Evolutionary conservation across 345 rosid species (phyloP).

Genomic region (Eucalyptus curtisii): DNA sequence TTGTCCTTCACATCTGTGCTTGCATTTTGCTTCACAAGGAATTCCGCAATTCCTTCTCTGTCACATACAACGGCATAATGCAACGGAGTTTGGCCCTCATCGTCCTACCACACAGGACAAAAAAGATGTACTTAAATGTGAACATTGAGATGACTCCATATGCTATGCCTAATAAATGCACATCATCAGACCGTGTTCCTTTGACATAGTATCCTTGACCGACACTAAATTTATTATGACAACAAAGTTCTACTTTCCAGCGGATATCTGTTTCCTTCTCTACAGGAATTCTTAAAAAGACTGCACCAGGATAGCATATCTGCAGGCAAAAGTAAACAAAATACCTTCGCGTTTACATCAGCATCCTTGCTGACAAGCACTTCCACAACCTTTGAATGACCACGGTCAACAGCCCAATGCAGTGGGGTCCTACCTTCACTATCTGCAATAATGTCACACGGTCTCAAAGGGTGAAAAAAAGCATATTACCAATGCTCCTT

Average conservation of each 20-base stretch:
- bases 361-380: conserved; percentile 48
- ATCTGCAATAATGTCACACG: conserved; percentile 33
- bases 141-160: background rate
- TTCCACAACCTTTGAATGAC: conserved; percentile 45
- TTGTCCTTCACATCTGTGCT: conserved; percentile 44
- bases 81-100: conserved; percentile 88
- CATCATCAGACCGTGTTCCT: background rate
- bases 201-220: background rate
- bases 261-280: background rate
- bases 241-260: background rate
- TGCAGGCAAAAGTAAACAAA: background rate
- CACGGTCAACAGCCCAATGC: conserved; percentile 98
- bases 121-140: background rate
- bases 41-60: conserved; percentile 65
- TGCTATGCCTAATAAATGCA: background rate
- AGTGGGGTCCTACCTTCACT: conserved; percentile 88
- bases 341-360: conserved; percentile 78
- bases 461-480: background rate
- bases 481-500: background rate
- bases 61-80: conserved; percentile 91
- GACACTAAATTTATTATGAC: background rate
- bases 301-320: background rate
- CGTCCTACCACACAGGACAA: conserved; percentile 40
- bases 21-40: conserved; percentile 75
- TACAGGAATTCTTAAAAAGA: background rate